Conservation (phyloP, 2,329 filamentous ascomycete genomes). For the Uncinocarpus reesii region DNA sequence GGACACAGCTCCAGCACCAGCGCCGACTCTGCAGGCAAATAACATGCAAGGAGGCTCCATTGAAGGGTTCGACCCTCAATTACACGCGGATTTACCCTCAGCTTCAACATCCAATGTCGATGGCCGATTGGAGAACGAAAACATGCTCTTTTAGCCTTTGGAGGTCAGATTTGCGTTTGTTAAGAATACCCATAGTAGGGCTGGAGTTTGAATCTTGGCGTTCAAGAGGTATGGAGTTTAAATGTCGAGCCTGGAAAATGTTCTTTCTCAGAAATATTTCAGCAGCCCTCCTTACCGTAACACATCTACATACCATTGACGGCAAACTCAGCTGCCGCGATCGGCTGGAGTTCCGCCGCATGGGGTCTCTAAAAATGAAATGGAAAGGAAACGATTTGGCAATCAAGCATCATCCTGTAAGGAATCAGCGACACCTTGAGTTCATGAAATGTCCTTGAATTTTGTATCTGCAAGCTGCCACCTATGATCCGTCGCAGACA, state of each 20-base stretch:
- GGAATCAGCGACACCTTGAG: constrained; percentile 88
- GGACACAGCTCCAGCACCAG: constrained; percentile 20
- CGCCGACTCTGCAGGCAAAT: constrained; percentile 25
- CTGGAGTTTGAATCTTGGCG: constrained; percentile 14
- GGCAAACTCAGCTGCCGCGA: too few relatives aligned
- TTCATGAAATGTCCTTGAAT: constrained; percentile 25
- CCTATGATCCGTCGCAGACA: constrained; percentile 3
- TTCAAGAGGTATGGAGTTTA: background rate
- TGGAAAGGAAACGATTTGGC: constrained; percentile 48
- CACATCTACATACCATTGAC: background rate
- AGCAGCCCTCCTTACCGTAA: background rate
- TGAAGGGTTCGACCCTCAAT: constrained; percentile 33
- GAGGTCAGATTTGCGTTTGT: constrained; percentile 16
- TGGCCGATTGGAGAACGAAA: constrained; percentile 46
- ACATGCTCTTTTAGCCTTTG: constrained; percentile 35
- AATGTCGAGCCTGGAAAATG: background rate
- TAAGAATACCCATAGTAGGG: constrained; percentile 19
- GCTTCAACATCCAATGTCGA: constrained; percentile 32
- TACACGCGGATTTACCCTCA: constrained; percentile 6
- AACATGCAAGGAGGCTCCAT: constrained; percentile 32
- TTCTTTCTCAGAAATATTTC: background rate
- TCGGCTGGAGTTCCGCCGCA: too few relatives aligned
- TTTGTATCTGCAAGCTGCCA: constrained; percentile 13
- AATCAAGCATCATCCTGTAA: constrained; percentile 77
- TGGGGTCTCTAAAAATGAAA: background rate